Percentiles rank a stretch among this genome's conserved stretches.
Evolutionary conservation across 345 rosid genomes (phyloP).

Genomic region (rapeseed (Brassica napus)): Da-Ae NC_063444.1:764501-765000

Average conservation of each 20-base stretch:
- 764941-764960: conserved; percentile 6
- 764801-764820: neutral
- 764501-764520: neutral
- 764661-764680: conserved; percentile 2
- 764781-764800: neutral
- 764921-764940: conserved; percentile 13
- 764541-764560: neutral
- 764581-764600: conserved; percentile 2
- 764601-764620: neutral
- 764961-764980: conserved; percentile 31
- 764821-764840: neutral
- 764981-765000: neutral
- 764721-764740: neutral
- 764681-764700: neutral
- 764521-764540: neutral
- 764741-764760: too few species aligned
- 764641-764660: conserved; percentile 14
- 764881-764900: neutral
- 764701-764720: neutral
- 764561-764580: conserved; percentile 19
- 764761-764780: neutral
- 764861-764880: conserved; percentile 15
- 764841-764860: neutral
- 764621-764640: conserved; percentile 18
- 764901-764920: neutral